Conservation (phyloP, 805 yeast species). For the Metschnikowia chrysomelidarum region DNA sequence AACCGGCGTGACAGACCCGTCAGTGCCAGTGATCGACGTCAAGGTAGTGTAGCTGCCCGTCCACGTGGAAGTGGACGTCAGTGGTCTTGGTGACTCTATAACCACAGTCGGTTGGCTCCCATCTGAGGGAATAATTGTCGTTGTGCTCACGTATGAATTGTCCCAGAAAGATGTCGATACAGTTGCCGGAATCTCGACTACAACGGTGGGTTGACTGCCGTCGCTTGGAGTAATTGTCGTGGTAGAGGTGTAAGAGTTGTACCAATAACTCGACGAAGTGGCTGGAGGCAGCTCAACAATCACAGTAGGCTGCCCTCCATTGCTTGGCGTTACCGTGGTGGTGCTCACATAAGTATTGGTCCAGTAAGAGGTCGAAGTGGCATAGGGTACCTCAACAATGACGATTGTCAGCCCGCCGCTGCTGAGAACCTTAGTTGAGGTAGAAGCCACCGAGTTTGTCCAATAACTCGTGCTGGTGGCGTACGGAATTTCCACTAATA, state of each 20-base stretch:
- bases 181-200: not conserved
- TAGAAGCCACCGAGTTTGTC: constrained; percentile 6
- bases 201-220: not conserved
- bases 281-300: not conserved
- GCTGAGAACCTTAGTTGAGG: constrained; percentile 7
- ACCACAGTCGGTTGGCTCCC: not conserved
- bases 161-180: not conserved
- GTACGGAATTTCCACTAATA: constrained; percentile 15
- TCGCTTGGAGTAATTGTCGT: not conserved
- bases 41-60: not conserved
- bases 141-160: not conserved
- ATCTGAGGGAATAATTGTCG: not conserved
- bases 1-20: not conserved
- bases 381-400: constrained; percentile 1
- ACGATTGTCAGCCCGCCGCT: constrained; percentile 16
- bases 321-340: not conserved
- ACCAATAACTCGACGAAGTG: not conserved
- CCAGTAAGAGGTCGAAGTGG: constrained; percentile 1
- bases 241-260: not conserved
- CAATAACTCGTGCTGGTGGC: constrained; percentile 17
- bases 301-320: not conserved
- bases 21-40: constrained; percentile 1
- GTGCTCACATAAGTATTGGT: not conserved
- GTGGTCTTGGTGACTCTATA: not conserved
- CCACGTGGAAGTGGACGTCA: not conserved